Conservation (phyloP, 768 basidiomycete genomes). For the Cystofilobasidium bisporidii region DNA sequence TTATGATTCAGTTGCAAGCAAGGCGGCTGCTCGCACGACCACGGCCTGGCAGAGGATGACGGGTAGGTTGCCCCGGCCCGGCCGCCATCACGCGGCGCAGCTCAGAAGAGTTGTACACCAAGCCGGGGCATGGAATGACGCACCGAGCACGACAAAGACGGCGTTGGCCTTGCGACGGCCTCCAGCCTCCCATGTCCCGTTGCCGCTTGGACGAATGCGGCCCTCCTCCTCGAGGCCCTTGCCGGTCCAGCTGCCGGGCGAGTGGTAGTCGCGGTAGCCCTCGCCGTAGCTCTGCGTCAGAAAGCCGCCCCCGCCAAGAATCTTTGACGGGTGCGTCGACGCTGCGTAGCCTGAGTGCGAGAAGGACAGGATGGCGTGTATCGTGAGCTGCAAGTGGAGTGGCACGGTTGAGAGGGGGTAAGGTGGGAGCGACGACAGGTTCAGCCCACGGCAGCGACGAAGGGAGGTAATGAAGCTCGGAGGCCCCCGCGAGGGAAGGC, state of each 20-base stretch:
- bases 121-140: too few relatives aligned
- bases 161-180: slow-evolving; percentile 57
- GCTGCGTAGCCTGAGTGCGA: slow-evolving; percentile 39
- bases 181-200: slow-evolving; percentile 27
- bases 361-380: slow-evolving; percentile 37
- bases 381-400: slow-evolving; percentile 29
- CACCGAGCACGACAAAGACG: slow-evolving; percentile 61
- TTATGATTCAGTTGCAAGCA: too few relatives aligned
- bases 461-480: neutral
- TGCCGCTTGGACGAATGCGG: slow-evolving; percentile 6
- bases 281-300: slow-evolving; percentile 13
- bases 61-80: too few relatives aligned
- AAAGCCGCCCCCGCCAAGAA: slow-evolving; percentile 15
- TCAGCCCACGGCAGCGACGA: neutral
- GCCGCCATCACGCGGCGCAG: too few relatives aligned
- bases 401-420: neutral
- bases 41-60: too few relatives aligned
- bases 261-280: slow-evolving; percentile 28
- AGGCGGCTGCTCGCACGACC: too few relatives aligned
- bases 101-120: too few relatives aligned
- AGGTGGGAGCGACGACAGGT: neutral
- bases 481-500: neutral
- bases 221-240: slow-evolving; percentile 25
- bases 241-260: slow-evolving; percentile 28
- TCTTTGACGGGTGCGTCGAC: slow-evolving; percentile 32